Conservation (phyloP, 1,284 basidiomycete genomes). For the Cerrena zonata region DNA sequence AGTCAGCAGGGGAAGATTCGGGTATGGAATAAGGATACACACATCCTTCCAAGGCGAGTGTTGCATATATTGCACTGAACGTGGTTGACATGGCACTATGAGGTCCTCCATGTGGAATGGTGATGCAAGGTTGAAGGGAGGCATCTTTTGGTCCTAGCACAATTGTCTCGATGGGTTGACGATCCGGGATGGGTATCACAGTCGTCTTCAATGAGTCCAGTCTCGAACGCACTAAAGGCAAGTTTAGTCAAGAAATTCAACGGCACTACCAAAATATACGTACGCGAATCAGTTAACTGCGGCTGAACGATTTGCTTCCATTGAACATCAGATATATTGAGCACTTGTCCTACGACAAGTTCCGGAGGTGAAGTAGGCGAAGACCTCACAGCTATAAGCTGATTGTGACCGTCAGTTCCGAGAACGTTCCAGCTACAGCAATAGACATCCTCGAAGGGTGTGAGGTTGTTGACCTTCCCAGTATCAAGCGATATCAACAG, state of each 20-base stretch:
- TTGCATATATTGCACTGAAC: constrained; percentile 39
- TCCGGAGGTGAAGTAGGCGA: constrained; percentile 44
- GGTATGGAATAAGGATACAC: constrained; percentile 27
- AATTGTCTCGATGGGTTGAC: constrained; percentile 48
- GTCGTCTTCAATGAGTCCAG: constrained; percentile 35
- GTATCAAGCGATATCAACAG: constrained; percentile 34
- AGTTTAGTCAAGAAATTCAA: background rate
- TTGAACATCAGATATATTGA: constrained; percentile 26
- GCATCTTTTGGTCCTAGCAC: constrained; percentile 31
- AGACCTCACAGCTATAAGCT: constrained; percentile 48
- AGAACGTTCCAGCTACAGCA: constrained; percentile 48
- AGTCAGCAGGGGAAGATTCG: background rate
- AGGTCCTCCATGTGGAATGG: constrained; percentile 65
- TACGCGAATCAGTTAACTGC: constrained; percentile 34
- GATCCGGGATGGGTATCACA: constrained; percentile 43
- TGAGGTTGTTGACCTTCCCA: constrained; percentile 39
- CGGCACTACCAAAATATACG: constrained; percentile 15
- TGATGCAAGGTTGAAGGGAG: constrained; percentile 39
- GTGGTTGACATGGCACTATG: constrained; percentile 46
- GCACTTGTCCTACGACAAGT: constrained; percentile 39
- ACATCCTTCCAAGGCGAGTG: constrained; percentile 60
- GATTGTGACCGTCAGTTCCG: constrained; percentile 41
- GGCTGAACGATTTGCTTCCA: constrained; percentile 44
- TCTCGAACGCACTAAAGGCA: constrained; percentile 36
- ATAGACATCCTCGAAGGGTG: constrained; percentile 30